phyloP scores from a whole-genome alignment of 192 early-diverging fungal genomes.

The Coemansia sp. region DNA sequence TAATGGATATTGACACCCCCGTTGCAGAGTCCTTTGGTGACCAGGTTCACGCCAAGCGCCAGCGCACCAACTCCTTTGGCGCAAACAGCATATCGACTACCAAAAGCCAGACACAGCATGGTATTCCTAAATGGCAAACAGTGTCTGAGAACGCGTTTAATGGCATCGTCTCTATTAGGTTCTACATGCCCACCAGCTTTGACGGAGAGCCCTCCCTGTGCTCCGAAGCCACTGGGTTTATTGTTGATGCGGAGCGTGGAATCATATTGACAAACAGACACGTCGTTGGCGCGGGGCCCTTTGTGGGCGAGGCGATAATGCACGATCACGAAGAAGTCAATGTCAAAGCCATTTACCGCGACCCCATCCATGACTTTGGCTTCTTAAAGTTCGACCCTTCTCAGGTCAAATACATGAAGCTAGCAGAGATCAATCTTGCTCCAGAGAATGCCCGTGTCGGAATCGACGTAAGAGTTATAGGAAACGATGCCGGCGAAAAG shows the following conservation, averaged over 20 bases:
- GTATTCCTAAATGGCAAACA: constrained; percentile 4
- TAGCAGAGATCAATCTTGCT: constrained; percentile 65
- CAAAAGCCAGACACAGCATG: neutral
- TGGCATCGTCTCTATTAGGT: constrained; percentile 48
- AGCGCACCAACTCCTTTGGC: neutral
- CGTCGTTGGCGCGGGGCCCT: constrained; percentile 72
- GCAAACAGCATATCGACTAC: neutral
- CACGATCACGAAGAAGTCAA: constrained; percentile 77
- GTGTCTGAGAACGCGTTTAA: constrained; percentile 30
- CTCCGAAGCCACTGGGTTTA: constrained; percentile 66
- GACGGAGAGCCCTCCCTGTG: constrained; percentile 27
- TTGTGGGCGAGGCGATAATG: constrained; percentile 71
- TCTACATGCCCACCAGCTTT: constrained; percentile 33
- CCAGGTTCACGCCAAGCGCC: neutral
- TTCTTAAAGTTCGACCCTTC: constrained; percentile 73
- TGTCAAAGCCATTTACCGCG: constrained; percentile 70
- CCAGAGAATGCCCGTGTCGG: constrained; percentile 73
- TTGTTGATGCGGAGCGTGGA: constrained; percentile 73
- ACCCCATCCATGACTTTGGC: constrained; percentile 85
- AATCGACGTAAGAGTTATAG: constrained; percentile 75
- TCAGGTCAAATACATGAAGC: constrained; percentile 68
- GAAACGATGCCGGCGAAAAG: constrained; percentile 81
- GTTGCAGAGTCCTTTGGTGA: neutral
- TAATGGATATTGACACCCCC: constrained; percentile 6
- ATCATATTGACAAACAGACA: constrained; percentile 79